Evolutionary conservation across 1,284 basidiomycete genomes (phyloP).

Genomic region (Cutaneotrichosporon mucoides): DNA sequence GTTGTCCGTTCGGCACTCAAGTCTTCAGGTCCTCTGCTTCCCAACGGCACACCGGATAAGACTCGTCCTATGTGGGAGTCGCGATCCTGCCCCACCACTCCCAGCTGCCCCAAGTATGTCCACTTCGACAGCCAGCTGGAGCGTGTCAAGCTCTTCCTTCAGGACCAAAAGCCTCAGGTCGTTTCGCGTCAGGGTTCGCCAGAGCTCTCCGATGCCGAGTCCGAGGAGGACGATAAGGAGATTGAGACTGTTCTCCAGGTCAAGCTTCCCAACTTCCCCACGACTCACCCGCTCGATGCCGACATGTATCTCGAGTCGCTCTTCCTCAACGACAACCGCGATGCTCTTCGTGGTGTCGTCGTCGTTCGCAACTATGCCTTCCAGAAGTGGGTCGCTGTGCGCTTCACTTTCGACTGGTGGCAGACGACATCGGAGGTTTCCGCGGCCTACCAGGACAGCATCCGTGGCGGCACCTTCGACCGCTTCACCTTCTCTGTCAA

Average conservation of each 20-base stretch:
- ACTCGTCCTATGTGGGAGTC: constrained; percentile 59
- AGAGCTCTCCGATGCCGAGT: constrained; percentile 76
- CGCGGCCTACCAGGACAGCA: constrained; percentile 67
- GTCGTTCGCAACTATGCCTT: constrained; percentile 81
- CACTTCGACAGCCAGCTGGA: constrained; percentile 91
- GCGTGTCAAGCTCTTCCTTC: constrained; percentile 81
- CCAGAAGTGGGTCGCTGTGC: constrained; percentile 79
- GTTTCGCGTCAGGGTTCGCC: constrained; percentile 89
- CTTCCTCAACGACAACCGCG: constrained; percentile 59
- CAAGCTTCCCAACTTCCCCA: constrained; percentile 56
- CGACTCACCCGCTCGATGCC: constrained; percentile 47
- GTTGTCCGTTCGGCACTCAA: constrained; percentile 89
- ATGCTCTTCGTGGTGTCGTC: constrained; percentile 64
- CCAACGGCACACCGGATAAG: constrained; percentile 52
- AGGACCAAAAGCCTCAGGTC: constrained; percentile 87
- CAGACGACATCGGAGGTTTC: constrained; percentile 92
- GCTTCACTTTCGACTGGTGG: constrained; percentile 93
- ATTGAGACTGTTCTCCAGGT: constrained; percentile 45
- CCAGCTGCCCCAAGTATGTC: constrained; percentile 70
- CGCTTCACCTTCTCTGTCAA: constrained; percentile 55
- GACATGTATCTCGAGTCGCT: constrained; percentile 57
- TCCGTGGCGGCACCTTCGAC: constrained; percentile 61
- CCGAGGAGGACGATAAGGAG: constrained; percentile 53
- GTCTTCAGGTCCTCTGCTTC: constrained; percentile 54
- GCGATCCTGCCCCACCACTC: constrained; percentile 66